A percentile compares a stretch with the other conserved stretches of the same genome.
These are phyloP conservation scores for Eutrema yunnanense DNA, from an alignment of 345 rosid genomes.

Conservation along the genomic window DNA sequence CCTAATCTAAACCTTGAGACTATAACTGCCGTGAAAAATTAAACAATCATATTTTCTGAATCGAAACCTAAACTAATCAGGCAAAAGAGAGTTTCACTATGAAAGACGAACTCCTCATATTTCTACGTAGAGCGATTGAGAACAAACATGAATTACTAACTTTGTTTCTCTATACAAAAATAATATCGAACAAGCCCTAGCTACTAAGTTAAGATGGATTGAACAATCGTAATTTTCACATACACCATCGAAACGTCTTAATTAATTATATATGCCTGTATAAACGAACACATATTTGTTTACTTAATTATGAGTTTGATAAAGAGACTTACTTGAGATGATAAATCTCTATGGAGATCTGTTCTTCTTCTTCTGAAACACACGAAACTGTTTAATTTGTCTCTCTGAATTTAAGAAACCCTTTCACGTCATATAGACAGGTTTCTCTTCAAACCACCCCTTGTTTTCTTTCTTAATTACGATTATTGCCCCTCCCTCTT, in stretches of 20 bases:
- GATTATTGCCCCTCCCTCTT: constrained; percentile 7
- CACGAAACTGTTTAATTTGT: constrained; percentile 29
- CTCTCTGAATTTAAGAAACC: constrained; percentile 30
- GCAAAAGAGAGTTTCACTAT: background rate
- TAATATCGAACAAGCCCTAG: constrained; percentile 6
- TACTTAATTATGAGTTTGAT: background rate
- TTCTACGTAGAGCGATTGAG: background rate
- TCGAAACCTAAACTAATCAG: background rate
- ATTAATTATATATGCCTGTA: background rate
- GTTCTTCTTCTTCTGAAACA: constrained; percentile 6
- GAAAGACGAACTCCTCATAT: constrained; percentile 1
- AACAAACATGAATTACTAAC: background rate
- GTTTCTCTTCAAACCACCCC: constrained; percentile 1
- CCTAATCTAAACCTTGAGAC: background rate
- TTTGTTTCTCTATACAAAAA: background rate
- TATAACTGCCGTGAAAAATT: background rate
- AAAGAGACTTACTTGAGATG: constrained; percentile 21
- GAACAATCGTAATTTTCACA: background rate
- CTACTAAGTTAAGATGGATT: background rate
- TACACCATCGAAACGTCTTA: background rate
- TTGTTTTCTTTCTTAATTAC: background rate
- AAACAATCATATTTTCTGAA: background rate
- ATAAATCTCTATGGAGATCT: background rate
- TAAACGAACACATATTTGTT: background rate
- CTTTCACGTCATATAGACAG: constrained; percentile 23